Evolutionary conservation across 768 basidiomycete species (phyloP).

Genomic region (Pisolithus tinctorius): DNA sequence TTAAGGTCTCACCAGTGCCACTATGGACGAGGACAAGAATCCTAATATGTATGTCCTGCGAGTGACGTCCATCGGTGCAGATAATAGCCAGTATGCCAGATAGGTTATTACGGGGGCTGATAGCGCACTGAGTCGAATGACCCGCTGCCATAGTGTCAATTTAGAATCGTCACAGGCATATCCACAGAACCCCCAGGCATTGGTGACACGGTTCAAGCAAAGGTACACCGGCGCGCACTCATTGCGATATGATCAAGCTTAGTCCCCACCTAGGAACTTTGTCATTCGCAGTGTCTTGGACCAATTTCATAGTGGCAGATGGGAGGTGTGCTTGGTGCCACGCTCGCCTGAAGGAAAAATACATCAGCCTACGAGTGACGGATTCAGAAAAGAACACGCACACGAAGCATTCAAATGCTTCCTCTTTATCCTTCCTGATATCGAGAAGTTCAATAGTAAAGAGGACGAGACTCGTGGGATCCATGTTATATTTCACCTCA

Average conservation of each 20-base stretch:
- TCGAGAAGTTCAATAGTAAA: slow-evolving; percentile 67
- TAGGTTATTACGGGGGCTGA: neutral
- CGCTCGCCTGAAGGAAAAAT: no score
- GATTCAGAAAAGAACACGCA: no score
- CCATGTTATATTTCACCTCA: no score
- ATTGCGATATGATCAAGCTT: slow-evolving; percentile 3
- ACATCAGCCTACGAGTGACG: no score
- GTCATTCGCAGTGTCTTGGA: slow-evolving; percentile 53
- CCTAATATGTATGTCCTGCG: no score
- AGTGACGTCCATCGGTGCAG: no score
- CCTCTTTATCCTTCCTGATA: slow-evolving; percentile 67
- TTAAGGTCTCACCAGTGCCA: slow-evolving; percentile 71
- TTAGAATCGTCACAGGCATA: slow-evolving; percentile 24
- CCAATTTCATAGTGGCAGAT: no score
- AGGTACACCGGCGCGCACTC: slow-evolving; percentile 34
- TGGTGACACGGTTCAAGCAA: slow-evolving; percentile 60
- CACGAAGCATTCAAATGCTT: no score
- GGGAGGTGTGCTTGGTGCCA: no score
- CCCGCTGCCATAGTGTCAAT: slow-evolving; percentile 5
- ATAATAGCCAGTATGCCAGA: slow-evolving; percentile 28
- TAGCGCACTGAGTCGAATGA: neutral
- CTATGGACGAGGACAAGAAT: slow-evolving; percentile 33
- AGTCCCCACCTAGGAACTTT: slow-evolving; percentile 36
- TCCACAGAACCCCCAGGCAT: slow-evolving; percentile 37
- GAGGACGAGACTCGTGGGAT: slow-evolving; percentile 58